Evolutionary conservation across 306 rosid genomes (phyloP).

Genomic region (Lathyrus oleraceus): DNA sequence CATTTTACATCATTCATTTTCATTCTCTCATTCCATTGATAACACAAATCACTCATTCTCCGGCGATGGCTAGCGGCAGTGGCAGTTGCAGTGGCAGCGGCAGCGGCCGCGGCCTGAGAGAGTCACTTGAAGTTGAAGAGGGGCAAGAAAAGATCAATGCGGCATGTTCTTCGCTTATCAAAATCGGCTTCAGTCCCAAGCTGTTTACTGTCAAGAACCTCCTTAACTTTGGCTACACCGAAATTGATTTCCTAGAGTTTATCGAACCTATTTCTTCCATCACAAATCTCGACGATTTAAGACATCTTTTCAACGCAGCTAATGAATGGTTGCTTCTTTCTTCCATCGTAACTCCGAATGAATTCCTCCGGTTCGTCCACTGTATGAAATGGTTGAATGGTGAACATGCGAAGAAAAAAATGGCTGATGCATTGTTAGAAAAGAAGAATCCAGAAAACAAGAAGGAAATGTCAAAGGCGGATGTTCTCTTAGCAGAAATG

Average conservation of each 20-base stretch:
- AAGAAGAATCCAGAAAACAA: neutral
- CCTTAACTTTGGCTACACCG: neutral
- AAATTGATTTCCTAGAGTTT: neutral
- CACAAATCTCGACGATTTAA: neutral
- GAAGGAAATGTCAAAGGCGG: neutral
- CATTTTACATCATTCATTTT: no score
- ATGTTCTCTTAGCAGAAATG: neutral
- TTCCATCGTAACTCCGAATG: neutral
- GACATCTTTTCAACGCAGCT: no score
- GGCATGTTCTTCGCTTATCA: neutral
- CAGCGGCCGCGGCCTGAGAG: no score
- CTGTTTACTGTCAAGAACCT: neutral
- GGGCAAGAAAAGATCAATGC: neutral
- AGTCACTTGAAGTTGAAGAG: neutral
- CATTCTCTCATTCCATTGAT: no score
- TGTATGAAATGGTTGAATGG: neutral
- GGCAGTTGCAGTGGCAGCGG: no score
- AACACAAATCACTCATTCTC: no score
- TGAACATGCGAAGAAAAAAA: neutral
- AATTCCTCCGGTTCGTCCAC: neutral
- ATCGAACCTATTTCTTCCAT: neutral
- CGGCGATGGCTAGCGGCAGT: no score
- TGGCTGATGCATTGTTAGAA: neutral
- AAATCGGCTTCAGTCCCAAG: neutral
- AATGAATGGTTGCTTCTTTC: no score